Base-by-base conservation (phyloP, 2,329 filamentous ascomycete species). In the Hymenoscyphus salicellus region DNA sequence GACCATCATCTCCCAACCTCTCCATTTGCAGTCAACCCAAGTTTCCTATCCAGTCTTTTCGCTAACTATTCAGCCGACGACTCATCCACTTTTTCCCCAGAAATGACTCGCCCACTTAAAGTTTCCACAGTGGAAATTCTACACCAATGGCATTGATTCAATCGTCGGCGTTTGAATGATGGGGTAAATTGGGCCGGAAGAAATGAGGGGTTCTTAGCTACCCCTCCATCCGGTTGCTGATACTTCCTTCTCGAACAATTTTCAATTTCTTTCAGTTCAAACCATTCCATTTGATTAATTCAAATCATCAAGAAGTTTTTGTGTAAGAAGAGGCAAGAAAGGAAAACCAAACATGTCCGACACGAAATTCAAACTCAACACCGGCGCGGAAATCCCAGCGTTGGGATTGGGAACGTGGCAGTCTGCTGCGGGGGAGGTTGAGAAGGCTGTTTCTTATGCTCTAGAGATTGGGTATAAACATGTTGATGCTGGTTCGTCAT, bases 381-480 rank as follows among this genome's bases (percentile, higher is more conserved):
- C 74, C n/a, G 76, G 76, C 57, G 72, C 74, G 55, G 70, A 73
- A 65, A 77, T 78, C 33, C 76, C 76, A 58, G 72, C 80, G 62
- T 73, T 83, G 32, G 81, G 80, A 43, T 77, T 82, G 38, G 71
- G 80, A 38, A 80, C 81, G 49, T 82, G 81, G 78, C 80, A 81
- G 61, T 71, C 69, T 69, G 76, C 76, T 36, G 75, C 79, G 65
- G 81, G 81, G 68, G 77, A 79, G 64, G 78, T 79, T 55, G 72
- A 73, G 68, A 75, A 79, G 66, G 76, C 77, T 16, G 76, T 78
- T 43, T 70, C 69, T 0, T 73, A 75, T 64, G 77, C 77, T 11
- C 69, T 83, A 33, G 77, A 81, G 55, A 71, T 77, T 55, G 83
- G 83, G n/a, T 85, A 84, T 72, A 78, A 80, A 17, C 82, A 84